Evolutionary conservation across 345 rosid genomes (phyloP), one percentile per base, ranked within the genome.

Genomic region (Erodium maritimum): DNA sequence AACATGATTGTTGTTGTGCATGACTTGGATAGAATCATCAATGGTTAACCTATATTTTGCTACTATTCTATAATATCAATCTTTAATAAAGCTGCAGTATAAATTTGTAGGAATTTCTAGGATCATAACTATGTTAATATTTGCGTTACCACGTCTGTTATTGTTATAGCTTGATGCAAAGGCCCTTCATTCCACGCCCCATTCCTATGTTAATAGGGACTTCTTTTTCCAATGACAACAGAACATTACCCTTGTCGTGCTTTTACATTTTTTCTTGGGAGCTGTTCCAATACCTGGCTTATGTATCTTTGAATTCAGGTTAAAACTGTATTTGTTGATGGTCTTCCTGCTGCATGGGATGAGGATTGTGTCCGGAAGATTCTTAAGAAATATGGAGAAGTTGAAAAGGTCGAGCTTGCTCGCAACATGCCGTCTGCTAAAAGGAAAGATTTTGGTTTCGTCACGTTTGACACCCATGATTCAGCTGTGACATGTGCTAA

Each of bases 371-470:
- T 93, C 48, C 75, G 80, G 21, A 82, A 82, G 48, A 74, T 87
- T 54, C 67, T 89, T 24, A 87, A 83, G 78, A 73, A 61, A 58
- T 87, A 81, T 69, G 99, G 99, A 25, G 79, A 77, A 66, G 69
- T 93, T 65, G 96, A 83, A 66, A 93, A 87, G 79, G 61, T 93
- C 63, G 99, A 93, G 77, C 99, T 93, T 83, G 95, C 99, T 0
- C 81, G 97, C 57, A 93, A 87, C 59, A 89, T 93, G 99, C 96
- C 96, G 64, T 85, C 94, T 69, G 99, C 97, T 20, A 84, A 79
- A 81, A 82, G 99, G 72, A 90, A 81, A 77, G 97, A 93, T 78
- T 93, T 87, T 66, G 99, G 99, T 61, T 93, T 93, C 78, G 91
- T 93, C 64, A 86, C 97, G 29, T 93, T 93, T 61, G 95, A 87